Evolutionary conservation across 2,329 filamentous ascomycete genomes (phyloP).

Genomic region (Bipolaris zeicola): DNA sequence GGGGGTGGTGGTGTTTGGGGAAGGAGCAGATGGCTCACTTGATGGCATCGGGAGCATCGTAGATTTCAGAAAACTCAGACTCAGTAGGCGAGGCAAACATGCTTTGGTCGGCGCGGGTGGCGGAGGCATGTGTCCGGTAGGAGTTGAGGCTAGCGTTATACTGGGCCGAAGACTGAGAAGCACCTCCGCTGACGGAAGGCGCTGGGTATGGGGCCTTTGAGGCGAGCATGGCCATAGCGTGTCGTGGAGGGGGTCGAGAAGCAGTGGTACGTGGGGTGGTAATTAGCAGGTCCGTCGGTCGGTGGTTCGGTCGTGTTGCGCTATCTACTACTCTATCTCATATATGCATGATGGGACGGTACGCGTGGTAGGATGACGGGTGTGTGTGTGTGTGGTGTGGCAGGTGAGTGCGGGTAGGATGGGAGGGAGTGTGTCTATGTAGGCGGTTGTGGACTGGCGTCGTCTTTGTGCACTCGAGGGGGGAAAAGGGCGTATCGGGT

Average conservation of each 20-base stretch:
- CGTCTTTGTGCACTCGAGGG: slow-evolving; percentile 6
- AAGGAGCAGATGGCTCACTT: slow-evolving; percentile 36
- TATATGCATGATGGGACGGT: slow-evolving; percentile 25
- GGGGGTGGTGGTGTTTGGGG: not conserved
- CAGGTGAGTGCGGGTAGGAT: not conserved
- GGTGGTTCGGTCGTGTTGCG: slow-evolving; percentile 2
- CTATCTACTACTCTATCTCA: slow-evolving; percentile 13
- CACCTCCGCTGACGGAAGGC: slow-evolving; percentile 51
- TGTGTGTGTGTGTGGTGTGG: not conserved
- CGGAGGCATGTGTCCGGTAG: slow-evolving; percentile 45
- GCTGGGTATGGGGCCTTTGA: slow-evolving; percentile 73
- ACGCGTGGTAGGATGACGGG: slow-evolving; percentile 1
- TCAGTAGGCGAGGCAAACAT: slow-evolving; percentile 83
- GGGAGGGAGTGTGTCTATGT: slow-evolving; percentile 5
- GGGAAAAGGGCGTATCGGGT: slow-evolving; percentile 12
- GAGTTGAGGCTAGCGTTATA: slow-evolving; percentile 42
- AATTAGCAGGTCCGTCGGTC: slow-evolving; percentile 4
- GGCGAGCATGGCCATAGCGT: slow-evolving; percentile 75
- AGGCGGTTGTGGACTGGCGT: slow-evolving; percentile 3
- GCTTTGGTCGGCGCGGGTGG: slow-evolving; percentile 52
- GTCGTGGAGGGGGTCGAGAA: slow-evolving; percentile 3
- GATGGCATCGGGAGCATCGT: slow-evolving; percentile 70
- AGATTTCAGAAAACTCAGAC: slow-evolving; percentile 83
- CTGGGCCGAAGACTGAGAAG: slow-evolving; percentile 41
- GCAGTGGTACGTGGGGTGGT: slow-evolving; percentile 4